These are phyloP conservation scores for Dictyostelium citrinum DNA, from an alignment of 78 protist genomes.

Conservation along the genomic window DNA sequence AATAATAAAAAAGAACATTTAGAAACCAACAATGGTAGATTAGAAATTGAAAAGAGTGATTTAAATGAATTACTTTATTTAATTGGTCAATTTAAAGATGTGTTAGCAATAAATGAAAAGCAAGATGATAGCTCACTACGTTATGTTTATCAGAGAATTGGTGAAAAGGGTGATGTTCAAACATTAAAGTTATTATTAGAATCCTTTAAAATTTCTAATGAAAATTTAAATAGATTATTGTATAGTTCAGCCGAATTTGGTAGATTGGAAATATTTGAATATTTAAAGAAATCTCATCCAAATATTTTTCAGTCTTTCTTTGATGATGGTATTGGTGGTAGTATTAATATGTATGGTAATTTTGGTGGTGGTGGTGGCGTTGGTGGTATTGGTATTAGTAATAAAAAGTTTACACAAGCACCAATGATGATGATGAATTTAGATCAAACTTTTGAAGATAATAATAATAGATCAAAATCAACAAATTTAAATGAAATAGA, in stretches of 20 bases:
- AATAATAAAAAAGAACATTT: background rate
- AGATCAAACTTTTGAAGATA: background rate
- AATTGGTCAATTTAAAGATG: background rate
- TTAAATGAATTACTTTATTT: background rate
- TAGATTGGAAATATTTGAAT: background rate
- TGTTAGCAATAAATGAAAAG: background rate
- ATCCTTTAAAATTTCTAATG: background rate
- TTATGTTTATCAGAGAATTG: background rate
- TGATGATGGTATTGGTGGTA: background rate
- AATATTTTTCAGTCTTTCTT: background rate
- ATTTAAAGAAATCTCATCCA: background rate
- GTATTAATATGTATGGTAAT: background rate
- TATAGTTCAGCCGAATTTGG: background rate
- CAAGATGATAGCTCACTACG: background rate
- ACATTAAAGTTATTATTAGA: background rate
- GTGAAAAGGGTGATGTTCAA: background rate
- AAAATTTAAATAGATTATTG: background rate
- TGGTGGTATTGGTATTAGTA: background rate
- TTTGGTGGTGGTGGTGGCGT: background rate
- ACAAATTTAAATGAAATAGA: background rate
- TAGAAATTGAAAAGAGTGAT: background rate
- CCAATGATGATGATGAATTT: background rate
- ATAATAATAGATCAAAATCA: background rate
- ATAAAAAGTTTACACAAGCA: no score
- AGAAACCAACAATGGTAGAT: background rate